phyloP scores from a whole-genome alignment of 208 protist species.

The Acanthamoeba culbertsoni region DNA sequence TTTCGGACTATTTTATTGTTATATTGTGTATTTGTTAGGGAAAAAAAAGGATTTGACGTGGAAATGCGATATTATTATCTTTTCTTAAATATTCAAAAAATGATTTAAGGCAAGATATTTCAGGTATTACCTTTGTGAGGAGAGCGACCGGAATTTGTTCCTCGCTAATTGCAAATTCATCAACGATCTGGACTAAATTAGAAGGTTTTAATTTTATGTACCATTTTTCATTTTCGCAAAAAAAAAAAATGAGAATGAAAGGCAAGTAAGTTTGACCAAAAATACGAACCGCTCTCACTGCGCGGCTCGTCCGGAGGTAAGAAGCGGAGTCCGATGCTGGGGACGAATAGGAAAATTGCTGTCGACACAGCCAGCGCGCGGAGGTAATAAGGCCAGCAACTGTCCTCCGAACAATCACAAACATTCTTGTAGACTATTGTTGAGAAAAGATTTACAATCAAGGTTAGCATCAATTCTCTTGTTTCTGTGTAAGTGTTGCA shows the following conservation, averaged over 20 bases:
- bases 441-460: too few relatives aligned
- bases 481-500: neutral
- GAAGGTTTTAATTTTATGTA: neutral
- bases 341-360: neutral
- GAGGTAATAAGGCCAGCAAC: neutral
- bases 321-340: neutral
- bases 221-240: neutral
- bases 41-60: neutral
- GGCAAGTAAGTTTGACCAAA: neutral
- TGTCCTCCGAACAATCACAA: neutral
- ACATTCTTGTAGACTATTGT: neutral
- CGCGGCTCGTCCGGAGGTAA: neutral
- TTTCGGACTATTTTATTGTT: neutral
- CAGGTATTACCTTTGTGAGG: neutral
- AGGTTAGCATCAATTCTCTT: neutral
- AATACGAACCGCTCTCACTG: neutral
- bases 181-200: neutral
- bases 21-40: neutral
- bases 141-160: neutral
- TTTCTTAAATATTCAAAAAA: neutral
- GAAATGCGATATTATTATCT: too few relatives aligned
- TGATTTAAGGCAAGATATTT: neutral
- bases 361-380: neutral
- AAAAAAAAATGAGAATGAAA: neutral
- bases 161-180: neutral